Base-by-base conservation (phyloP, 148 eudicot species). In the Amaranthus hypochondriacus region DNA sequence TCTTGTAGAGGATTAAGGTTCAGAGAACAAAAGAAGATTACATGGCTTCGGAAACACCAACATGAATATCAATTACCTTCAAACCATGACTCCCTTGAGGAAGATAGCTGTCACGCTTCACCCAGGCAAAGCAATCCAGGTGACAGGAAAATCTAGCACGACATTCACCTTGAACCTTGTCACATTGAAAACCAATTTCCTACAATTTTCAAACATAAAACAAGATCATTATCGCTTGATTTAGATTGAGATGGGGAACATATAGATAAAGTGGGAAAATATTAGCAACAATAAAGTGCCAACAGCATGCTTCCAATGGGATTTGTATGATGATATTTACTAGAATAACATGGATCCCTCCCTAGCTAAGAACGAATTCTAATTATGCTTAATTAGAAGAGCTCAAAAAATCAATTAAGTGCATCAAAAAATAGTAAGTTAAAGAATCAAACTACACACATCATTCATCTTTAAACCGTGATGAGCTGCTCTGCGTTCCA, bases 61-160 rank as follows among this genome's bases (percentile, higher is more conserved):
- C 4, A n/a, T 18, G 42, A 15, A 71, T 62, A 76, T 48, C 28
- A 67, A 11, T 72, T 46, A 96, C 99, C 97, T 96, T 96, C 70
- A 96, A 75, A 81, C 99, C 97, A 4, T 96, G 99, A 81, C 99
- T 96, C 66, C 99, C 99, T 75, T 96, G 99, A 56, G 99, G 99
- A 47, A 96, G 96, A 87, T 96, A 96, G 85, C 99, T 92, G 84
- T 96, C 99, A 87, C 99, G 99, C 77, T 96, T 96, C 62, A 96
- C 99, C 99, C 99, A 96, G 9, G 99, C 97, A 84, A 90, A 92
- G 87, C 99, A 96, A 89, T 96, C 99, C 75, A 96, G 81, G 76
- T 96, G 99, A 82, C 99, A 96, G 76, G 99, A 93, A 92, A 96
- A 96, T 84, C 91, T 92, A 68, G 99, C 91, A 84, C 96, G 97